A percentile compares a stretch with the other conserved stretches of the same genome.
Conservation (phyloP, 2,329 filamentous ascomycete genomes). For the Dactylellina drechsleri region DNA sequence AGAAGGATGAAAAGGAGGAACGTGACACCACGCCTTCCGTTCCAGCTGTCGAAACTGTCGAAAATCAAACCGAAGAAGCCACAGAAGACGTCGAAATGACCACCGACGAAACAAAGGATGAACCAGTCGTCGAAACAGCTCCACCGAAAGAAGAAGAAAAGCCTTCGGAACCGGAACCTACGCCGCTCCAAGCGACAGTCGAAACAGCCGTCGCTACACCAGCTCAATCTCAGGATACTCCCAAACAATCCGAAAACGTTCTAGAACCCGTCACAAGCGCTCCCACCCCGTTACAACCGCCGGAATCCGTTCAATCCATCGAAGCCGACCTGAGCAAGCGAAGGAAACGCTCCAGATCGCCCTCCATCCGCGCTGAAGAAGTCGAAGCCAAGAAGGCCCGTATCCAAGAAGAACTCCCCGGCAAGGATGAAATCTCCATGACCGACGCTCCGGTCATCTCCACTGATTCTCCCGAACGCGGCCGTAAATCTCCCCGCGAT, state of each 20-base stretch:
- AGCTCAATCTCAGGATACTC: constrained; percentile 23
- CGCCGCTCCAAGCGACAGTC: constrained; percentile 17
- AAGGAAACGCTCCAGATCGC: constrained; percentile 46
- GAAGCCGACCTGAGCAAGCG: constrained; percentile 42
- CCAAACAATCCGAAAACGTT: constrained; percentile 54
- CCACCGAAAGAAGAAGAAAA: constrained; percentile 53
- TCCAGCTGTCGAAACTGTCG: constrained; percentile 19
- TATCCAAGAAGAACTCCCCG: constrained; percentile 38
- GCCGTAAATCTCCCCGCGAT: constrained; percentile 24
- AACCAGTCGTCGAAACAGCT: constrained; percentile 9
- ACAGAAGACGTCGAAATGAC: constrained; percentile 20
- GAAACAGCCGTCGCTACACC: constrained; percentile 44
- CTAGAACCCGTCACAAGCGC: constrained; percentile 53
- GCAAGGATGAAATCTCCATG: constrained; percentile 46
- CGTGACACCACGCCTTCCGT: constrained; percentile 24
- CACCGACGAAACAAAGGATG: constrained; percentile 15
- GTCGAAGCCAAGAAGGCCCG: constrained; percentile 50
- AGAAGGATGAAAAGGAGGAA: constrained; percentile 34
- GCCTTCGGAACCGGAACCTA: constrained; percentile 41
- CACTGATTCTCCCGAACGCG: constrained; percentile 39
- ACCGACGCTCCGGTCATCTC: constrained; percentile 42
- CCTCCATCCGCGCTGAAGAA: constrained; percentile 40
- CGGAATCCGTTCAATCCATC: constrained; percentile 38
- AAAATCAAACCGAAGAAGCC: constrained; percentile 29
- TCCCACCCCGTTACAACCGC: constrained; percentile 43